Evolutionary conservation across 345 rosid species (phyloP).

Genomic region (Leavenworthia alabamica): DNA sequence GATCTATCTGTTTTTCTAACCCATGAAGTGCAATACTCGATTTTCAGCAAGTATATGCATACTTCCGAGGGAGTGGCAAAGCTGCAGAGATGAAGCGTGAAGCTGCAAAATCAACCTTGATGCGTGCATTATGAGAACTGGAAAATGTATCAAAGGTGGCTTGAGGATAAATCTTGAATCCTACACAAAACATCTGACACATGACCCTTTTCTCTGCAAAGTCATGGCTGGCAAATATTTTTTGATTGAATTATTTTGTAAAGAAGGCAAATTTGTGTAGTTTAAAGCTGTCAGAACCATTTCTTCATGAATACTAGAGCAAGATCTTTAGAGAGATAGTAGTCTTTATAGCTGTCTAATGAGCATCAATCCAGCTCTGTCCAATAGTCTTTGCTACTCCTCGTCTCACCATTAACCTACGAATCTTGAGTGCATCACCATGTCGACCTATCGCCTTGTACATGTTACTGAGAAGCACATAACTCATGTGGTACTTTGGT

Average conservation of each 20-base stretch:
- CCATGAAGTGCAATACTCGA: neutral
- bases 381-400: slow-evolving; percentile 61
- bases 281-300: slow-evolving; percentile 12
- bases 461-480: slow-evolving; percentile 66
- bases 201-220: slow-evolving; percentile 1
- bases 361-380: slow-evolving; percentile 55
- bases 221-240: neutral
- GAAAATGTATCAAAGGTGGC: slow-evolving; percentile 18
- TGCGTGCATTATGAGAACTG: slow-evolving; percentile 54
- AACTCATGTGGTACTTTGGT: slow-evolving; percentile 71
- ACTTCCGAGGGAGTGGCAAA: slow-evolving; percentile 87
- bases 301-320: slow-evolving; percentile 14
- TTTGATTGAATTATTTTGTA: slow-evolving; percentile 20
- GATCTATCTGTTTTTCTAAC: neutral
- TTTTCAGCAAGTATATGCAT: slow-evolving; percentile 90
- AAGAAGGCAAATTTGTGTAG: slow-evolving; percentile 16
- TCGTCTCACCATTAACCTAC: slow-evolving; percentile 60
- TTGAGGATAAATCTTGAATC: slow-evolving; percentile 20
- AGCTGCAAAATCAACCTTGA: slow-evolving; percentile 54
- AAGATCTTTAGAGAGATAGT: neutral
- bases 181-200: neutral
- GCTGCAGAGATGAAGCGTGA: slow-evolving; percentile 81
- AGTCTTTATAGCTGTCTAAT: slow-evolving; percentile 10
- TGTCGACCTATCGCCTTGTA: slow-evolving; percentile 68
- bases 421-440: slow-evolving; percentile 64